Evolutionary conservation across 768 basidiomycete species (phyloP), one percentile per base, ranked within the genome.

Genomic region (Chalciporus piperatus): DNA sequence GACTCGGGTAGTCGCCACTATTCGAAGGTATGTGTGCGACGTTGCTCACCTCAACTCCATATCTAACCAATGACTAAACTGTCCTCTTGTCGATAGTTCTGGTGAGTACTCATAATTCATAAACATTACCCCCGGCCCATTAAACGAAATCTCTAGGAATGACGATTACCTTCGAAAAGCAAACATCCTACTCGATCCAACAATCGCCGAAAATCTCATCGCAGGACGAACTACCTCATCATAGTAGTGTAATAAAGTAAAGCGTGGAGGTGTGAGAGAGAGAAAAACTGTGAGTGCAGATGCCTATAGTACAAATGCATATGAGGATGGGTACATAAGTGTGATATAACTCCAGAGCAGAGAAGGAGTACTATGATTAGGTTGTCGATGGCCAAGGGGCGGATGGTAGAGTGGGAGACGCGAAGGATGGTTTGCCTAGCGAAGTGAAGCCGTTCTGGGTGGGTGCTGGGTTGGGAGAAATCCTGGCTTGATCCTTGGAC

Each of bases 1-100:
- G 96, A 98, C 68, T 91, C 92, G 9, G 96, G 96, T 0, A 83
- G 72, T 40, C 76, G 96, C 48, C 95, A 98, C 75, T 92, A 94
- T 68, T 95, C 92, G 48, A 97, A 95, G 80, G 90, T 91, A 55
- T n/a, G 35, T 37, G 13, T 13, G 11, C 32, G 1, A 32, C 2
- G 22, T 27, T 25, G 25, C 27, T 27, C 6, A 27, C 27, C 28
- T 30, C 12, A 33, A 33, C 33, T 11, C 14, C 2, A 6, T 32
- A 14, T 4, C 30, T 55, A 33, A 55, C 43, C 1, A 19, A n/a
- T n/a, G 38, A 27, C 25, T 6, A 37, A 37, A 37, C 16, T 10
- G 5, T 10, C 6, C 32, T 4, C 5, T n/a, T n/a, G 7, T n/a
- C 35, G 5, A 35, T 14, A 81, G 72, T 83, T 82, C 63, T 82